Percentiles rank a stretch among this genome's conserved stretches.
These are phyloP conservation scores for Bremia lactucae DNA, from an alignment of 352 stramenopile species.

Conservation along the genomic window DNA sequence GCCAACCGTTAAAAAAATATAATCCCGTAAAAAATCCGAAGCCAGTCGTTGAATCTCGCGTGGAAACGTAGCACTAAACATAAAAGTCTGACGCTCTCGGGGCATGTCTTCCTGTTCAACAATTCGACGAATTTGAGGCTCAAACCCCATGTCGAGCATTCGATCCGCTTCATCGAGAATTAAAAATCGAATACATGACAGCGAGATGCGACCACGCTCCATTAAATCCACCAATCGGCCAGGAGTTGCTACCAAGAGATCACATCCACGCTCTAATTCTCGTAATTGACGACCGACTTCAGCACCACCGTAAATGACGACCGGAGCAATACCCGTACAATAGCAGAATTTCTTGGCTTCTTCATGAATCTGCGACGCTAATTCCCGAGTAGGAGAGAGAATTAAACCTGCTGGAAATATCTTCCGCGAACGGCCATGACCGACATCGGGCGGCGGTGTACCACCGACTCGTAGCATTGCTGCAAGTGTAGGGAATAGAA, in stretches of 20 bases:
- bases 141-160: conserved; percentile 88
- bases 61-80: conserved; percentile 94
- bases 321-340: conserved; percentile 7
- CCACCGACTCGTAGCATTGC: conserved; percentile 19
- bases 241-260: conserved; percentile 40
- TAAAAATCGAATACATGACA: conserved; percentile 33
- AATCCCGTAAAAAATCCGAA: too few species aligned
- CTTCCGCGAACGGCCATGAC: conserved; percentile 36
- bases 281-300: conserved; percentile 23
- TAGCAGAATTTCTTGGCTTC: conserved; percentile 38
- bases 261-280: conserved; percentile 21
- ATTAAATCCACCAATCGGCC: conserved; percentile 48
- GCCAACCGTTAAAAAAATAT: conserved; percentile 88
- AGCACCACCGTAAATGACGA: conserved; percentile 42
- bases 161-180: conserved; percentile 95
- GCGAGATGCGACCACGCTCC: conserved; percentile 19
- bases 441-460: too few species aligned
- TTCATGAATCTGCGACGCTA: conserved; percentile 90
- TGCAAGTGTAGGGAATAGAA: conserved; percentile 86
- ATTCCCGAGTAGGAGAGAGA: conserved; percentile 92
- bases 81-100: conserved; percentile 64
- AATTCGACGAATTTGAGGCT: conserved; percentile 91
- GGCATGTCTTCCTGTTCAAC: conserved; percentile 62
- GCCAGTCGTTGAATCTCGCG: conserved; percentile 85
- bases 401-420: conserved; percentile 50